A percentile compares a stretch with the other conserved stretches of the same genome.
Evolutionary conservation across 2,329 filamentous ascomycete genomes (phyloP).

Genomic region (Blastomyces silverae): DNA sequence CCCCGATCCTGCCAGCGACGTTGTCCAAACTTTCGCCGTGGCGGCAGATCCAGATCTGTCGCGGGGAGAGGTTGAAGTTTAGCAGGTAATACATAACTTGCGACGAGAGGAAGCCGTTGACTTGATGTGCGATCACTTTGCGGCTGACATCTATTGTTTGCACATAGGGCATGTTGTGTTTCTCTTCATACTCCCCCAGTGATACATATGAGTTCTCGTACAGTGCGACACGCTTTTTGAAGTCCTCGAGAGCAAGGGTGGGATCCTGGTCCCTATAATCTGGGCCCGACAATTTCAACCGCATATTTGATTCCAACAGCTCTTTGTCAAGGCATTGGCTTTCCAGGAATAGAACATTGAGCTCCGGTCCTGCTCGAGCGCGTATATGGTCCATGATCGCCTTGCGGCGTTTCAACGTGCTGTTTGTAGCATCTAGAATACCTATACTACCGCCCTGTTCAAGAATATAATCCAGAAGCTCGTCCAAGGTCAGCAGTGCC

Average conservation of each 20-base stretch:
- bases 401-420: conserved; percentile 77
- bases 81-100: conserved; percentile 91
- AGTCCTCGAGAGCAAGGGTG: conserved; percentile 73
- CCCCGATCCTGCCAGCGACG: conserved; percentile 77
- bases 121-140: conserved; percentile 84
- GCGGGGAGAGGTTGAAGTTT: conserved; percentile 91
- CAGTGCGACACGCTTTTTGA: conserved; percentile 82
- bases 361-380: conserved; percentile 68
- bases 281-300: conserved; percentile 86
- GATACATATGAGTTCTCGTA: conserved; percentile 94
- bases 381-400: conserved; percentile 78
- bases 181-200: conserved; percentile 83
- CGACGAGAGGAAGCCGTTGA: conserved; percentile 84
- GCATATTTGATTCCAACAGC: conserved; percentile 92
- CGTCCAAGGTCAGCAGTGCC: conserved; percentile 84
- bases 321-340: conserved; percentile 81
- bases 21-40: conserved; percentile 92
- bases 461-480: conserved; percentile 83
- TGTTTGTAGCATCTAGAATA: conserved; percentile 96
- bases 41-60: conserved; percentile 96
- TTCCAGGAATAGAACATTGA: conserved; percentile 92
- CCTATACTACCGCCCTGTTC: conserved; percentile 77
- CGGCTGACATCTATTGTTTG: conserved; percentile 97
- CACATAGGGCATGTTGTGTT: conserved; percentile 86
- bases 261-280: conserved; percentile 96